Base-by-base conservation (phyloP, 1,139 yeast species). In the Kluyveromyces marxianus region DNA sequence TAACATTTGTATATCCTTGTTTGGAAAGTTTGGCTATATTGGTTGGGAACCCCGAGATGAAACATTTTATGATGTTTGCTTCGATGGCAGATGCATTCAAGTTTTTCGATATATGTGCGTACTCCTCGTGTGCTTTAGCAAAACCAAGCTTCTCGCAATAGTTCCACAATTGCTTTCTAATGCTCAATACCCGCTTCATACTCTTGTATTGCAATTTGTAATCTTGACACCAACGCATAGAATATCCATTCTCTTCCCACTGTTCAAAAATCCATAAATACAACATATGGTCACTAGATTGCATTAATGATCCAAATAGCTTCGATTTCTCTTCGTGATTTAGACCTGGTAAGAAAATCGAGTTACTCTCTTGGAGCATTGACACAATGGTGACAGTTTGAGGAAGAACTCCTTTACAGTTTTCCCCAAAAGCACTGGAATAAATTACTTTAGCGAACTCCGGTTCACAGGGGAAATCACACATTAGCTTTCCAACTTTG, bases 381-480 rank as follows among this genome's bases (percentile, higher is more conserved):
- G 97, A 71, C 7, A 88, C 77, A 4, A 90, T 76, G 0, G 88
- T 76, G 4, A 86, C 56, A 0, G 89, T 77, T 44, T 85, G 88
- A 2, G 74, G 74, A 2, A 79, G 71, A 2, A 53, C 57, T 7
- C 67, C 67, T 32, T 50, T 44, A 46, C 90, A 87, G 0, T 75
- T 72, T 46, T 71, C 75, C 49, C 73, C 72, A 3, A 75, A 74
- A 49, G 94, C 80, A 1, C 82, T 74, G 1, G 90, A 63, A 41
- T 61, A 54, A 28, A 92, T 65, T 1, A 86, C 76, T 62, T 84
- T 86, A 8, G 96, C 83, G 54, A 87, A 74, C 81, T 85, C 85
- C 2, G 97, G 97, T 56, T 87, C 95, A 4, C 90, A 75, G 0
- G 98, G 98, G 54, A 92, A 87, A 57, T 86, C 95, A 2, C 95